Evolutionary conservation across 148 eudicot species (phyloP).

Genomic region (Rhododendron williamsianum): DNA sequence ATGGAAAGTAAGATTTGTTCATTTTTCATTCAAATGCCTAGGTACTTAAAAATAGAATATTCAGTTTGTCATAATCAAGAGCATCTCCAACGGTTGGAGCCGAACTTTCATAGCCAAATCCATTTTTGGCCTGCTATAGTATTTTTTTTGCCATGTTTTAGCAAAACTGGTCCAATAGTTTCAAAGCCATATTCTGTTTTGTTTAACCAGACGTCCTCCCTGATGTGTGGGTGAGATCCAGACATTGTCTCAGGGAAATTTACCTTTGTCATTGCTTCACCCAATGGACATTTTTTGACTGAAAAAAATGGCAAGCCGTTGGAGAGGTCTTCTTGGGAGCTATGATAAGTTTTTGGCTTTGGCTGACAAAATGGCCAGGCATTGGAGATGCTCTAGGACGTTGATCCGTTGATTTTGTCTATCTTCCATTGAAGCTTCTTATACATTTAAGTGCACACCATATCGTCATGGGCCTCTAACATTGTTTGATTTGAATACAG

Average conservation of each 20-base stretch:
- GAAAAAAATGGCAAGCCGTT: not conserved
- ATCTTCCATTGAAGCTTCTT: not conserved
- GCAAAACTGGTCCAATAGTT: too few relatives aligned
- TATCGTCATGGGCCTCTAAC: not conserved
- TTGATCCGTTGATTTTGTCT: not conserved
- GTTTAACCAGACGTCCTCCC: too few relatives aligned
- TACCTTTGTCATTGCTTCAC: not conserved
- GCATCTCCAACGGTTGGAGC: not conserved
- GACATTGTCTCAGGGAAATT: not conserved
- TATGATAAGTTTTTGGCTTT: not conserved
- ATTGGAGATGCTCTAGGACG: not conserved
- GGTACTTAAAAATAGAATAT: not conserved
- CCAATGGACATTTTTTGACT: too few relatives aligned
- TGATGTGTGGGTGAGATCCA: not conserved
- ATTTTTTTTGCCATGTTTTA: not conserved
- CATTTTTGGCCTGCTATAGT: not conserved
- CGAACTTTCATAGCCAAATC: not conserved
- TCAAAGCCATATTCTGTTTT: too few relatives aligned
- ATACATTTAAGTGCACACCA: too few relatives aligned
- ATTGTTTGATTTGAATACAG: constrained; percentile 26
- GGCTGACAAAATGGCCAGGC: not conserved
- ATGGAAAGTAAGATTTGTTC: constrained; percentile 46
- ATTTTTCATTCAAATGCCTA: not conserved
- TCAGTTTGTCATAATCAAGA: not conserved
- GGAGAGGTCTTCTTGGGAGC: not conserved